Conservation (phyloP, 768 basidiomycete genomes). For the Podaxis sp. region DNA sequence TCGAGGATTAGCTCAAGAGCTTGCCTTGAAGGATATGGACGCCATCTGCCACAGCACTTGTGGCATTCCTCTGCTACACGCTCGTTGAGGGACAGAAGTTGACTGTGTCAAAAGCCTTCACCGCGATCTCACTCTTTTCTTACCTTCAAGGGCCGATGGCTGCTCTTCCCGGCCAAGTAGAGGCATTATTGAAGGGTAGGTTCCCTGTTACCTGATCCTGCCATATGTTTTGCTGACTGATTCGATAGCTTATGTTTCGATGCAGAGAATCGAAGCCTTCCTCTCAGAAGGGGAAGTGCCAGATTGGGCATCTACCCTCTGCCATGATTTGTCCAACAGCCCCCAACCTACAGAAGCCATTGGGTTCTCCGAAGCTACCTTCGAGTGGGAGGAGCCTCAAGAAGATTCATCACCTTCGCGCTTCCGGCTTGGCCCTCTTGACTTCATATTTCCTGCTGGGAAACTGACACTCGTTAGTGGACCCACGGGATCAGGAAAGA, state of each 20-base stretch:
- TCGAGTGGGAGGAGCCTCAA: conserved; percentile 53
- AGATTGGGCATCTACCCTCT: conserved; percentile 70
- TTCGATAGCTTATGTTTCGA: conserved; percentile 64
- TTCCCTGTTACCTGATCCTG: not conserved
- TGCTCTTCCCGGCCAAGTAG: conserved; percentile 59
- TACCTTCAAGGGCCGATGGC: conserved; percentile 71
- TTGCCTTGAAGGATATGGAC: conserved; percentile 60
- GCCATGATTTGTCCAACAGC: conserved; percentile 3
- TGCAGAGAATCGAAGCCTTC: conserved; percentile 78
- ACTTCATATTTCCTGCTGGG: conserved; percentile 57
- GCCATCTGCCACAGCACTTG: conserved; percentile 65
- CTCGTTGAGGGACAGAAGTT: conserved; percentile 61
- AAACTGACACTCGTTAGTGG: conserved; percentile 61
- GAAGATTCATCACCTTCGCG: conserved; percentile 30
- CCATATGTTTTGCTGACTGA: conserved; percentile 13
- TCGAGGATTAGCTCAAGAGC: conserved; percentile 7
- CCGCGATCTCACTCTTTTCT: conserved; percentile 73
- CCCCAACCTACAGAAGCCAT: conserved; percentile 28
- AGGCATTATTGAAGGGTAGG: conserved; percentile 61
- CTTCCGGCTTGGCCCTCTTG: conserved; percentile 58
- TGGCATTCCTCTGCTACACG: conserved; percentile 67
- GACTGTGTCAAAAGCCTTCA: conserved; percentile 82
- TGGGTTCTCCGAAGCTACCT: conserved; percentile 55
- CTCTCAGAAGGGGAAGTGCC: conserved; percentile 75
- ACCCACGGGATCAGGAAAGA: conserved; percentile 72